These are phyloP conservation scores for Samsoniella hepiali DNA, from an alignment of 2,329 filamentous ascomycete species.

Conservation along the genomic window DNA sequence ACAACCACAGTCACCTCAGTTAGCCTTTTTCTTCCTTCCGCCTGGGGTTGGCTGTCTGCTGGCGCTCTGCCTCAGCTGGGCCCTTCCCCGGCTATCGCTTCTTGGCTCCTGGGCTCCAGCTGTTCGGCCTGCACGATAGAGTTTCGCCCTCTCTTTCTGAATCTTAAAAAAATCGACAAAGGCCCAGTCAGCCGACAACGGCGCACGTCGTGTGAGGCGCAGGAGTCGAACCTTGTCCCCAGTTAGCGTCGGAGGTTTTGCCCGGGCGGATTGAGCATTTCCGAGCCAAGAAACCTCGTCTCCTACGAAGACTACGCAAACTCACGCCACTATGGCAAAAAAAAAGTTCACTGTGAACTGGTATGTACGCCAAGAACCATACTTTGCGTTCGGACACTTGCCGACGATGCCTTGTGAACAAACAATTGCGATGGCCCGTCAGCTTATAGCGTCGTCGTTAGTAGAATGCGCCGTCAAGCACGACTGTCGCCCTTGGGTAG, in stretches of 20 bases:
- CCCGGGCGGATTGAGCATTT: neutral
- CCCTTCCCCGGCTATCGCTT: neutral
- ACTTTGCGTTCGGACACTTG: neutral
- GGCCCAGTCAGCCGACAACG: too few relatives aligned
- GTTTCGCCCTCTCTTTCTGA: neutral
- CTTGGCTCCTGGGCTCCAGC: neutral
- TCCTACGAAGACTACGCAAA: neutral
- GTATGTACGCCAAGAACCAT: too few relatives aligned
- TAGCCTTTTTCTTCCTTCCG: neutral
- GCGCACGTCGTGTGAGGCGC: neutral
- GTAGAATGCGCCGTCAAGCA: too few relatives aligned
- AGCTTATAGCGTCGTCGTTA: too few relatives aligned
- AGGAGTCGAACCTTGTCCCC: neutral
- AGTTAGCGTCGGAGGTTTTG: neutral
- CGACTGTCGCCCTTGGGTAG: too few relatives aligned
- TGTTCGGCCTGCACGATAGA: conserved; percentile 2
- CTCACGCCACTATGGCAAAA: neutral
- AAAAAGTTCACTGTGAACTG: neutral
- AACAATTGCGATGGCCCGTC: too few relatives aligned
- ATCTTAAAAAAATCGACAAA: too few relatives aligned
- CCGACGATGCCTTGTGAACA: neutral
- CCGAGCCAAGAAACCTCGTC: neutral
- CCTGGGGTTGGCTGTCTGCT: neutral
- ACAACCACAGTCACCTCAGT: neutral
- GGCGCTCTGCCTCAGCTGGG: neutral